These are phyloP conservation scores for Tuber borchii DNA, from an alignment of 495 filamentous ascomycete species.

Conservation along the genomic window DNA sequence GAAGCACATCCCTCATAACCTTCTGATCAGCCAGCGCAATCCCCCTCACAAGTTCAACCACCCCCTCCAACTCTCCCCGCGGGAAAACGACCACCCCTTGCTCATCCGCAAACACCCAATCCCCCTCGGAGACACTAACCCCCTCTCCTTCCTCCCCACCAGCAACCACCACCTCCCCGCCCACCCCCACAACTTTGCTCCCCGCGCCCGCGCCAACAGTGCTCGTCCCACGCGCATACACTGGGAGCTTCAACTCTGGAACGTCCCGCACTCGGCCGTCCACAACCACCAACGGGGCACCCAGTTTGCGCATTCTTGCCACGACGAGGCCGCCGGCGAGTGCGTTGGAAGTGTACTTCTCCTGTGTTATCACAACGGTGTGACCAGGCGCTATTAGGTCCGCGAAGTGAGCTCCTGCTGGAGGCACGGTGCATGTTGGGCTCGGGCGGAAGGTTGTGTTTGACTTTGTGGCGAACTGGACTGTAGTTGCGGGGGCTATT, in stretches of 20 bases:
- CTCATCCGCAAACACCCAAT: slow-evolving; percentile 58
- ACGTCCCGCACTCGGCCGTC: slow-evolving; percentile 60
- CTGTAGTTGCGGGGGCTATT: slow-evolving; percentile 47
- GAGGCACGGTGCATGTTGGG: slow-evolving; percentile 18
- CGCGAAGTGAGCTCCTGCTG: slow-evolving; percentile 52
- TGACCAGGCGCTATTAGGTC: slow-evolving; percentile 52
- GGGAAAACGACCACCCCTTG: slow-evolving; percentile 63
- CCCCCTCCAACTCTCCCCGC: slow-evolving; percentile 46
- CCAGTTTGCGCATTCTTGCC: slow-evolving; percentile 53
- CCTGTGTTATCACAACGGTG: slow-evolving; percentile 57
- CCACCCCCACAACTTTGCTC: slow-evolving; percentile 52
- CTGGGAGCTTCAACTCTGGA: slow-evolving; percentile 47
- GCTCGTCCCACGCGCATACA: slow-evolving; percentile 54
- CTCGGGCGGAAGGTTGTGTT: slow-evolving; percentile 16
- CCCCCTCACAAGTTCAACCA: slow-evolving; percentile 52
- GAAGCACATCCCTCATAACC: slow-evolving; percentile 54
- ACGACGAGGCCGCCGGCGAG: slow-evolving; percentile 65
- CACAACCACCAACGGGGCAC: slow-evolving; percentile 52
- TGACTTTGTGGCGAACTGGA: slow-evolving; percentile 55
- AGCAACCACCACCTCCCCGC: slow-evolving; percentile 51
- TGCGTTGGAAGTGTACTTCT: slow-evolving; percentile 54
- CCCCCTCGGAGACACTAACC: slow-evolving; percentile 52
- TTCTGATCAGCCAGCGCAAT: slow-evolving; percentile 56
- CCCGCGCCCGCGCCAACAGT: slow-evolving; percentile 58
- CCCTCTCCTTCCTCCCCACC: slow-evolving; percentile 26